A percentile compares a stretch with the other conserved stretches of the same genome.
phyloP scores from a whole-genome alignment of 208 protist species.

The Trypanosoma grayi region DNA sequence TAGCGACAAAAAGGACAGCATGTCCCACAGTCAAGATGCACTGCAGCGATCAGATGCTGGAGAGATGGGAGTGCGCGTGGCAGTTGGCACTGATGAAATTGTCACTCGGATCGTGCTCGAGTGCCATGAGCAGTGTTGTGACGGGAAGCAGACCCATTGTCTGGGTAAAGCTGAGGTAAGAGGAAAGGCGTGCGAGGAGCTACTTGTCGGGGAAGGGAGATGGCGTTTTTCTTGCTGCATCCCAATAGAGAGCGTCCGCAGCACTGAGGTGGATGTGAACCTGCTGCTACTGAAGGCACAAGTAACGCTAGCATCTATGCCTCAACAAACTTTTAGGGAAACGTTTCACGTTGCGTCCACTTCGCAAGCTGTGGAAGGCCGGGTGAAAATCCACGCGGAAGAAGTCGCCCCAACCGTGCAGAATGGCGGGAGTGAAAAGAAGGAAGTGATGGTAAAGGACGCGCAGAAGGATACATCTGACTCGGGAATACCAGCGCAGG shows the following conservation, averaged over 20 bases:
- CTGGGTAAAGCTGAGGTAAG: neutral
- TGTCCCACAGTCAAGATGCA: neutral
- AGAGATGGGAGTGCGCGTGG: neutral
- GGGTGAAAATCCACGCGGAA: neutral
- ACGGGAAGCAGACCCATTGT: neutral
- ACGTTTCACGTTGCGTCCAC: neutral
- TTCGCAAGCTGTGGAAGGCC: too few species aligned
- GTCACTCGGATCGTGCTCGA: neutral
- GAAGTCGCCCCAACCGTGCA: too few species aligned
- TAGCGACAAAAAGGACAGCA: too few species aligned
- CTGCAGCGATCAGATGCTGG: neutral
- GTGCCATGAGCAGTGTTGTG: neutral
- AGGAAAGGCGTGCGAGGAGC: neutral
- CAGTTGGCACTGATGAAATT: neutral
- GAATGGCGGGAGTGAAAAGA: too few species aligned
- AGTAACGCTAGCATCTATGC: slow-evolving; percentile 21
- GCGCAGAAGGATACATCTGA: too few species aligned
- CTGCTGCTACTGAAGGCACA: slow-evolving; percentile 10
- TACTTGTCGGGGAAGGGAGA: neutral
- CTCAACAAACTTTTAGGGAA: slow-evolving; percentile 15
- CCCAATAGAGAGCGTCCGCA: neutral
- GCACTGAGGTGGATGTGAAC: neutral
- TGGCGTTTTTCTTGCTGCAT: slow-evolving; percentile 3
- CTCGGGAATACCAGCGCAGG: too few species aligned
- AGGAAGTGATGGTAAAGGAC: neutral